Evolutionary conservation across 371 early-diverging fungal species (phyloP).

Genomic region (Mortierella sp.): DNA sequence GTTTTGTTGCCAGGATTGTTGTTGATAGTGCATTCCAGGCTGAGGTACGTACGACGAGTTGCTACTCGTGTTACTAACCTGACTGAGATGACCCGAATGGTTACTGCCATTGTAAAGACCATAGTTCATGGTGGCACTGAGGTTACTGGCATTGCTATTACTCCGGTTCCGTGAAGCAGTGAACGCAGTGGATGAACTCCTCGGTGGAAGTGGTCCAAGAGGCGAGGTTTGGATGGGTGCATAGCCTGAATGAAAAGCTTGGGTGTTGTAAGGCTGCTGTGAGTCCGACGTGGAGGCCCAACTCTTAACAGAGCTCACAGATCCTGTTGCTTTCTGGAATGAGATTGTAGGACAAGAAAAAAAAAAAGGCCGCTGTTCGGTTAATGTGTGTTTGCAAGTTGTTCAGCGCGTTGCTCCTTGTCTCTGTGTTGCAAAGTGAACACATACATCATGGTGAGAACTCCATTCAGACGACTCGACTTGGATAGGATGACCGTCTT

Average conservation of each 20-base stretch:
- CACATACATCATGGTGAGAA: conserved; percentile 12
- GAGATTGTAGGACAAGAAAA: background rate
- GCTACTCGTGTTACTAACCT: conserved; percentile 21
- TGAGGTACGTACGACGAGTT: background rate
- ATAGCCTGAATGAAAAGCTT: conserved; percentile 5
- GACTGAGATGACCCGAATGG: conserved; percentile 36
- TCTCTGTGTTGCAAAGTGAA: background rate
- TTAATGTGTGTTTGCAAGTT: background rate
- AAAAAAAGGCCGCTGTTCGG: background rate
- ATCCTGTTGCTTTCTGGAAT: conserved; percentile 20
- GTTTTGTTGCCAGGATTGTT: conserved; percentile 13
- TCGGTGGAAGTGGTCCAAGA: conserved; percentile 10
- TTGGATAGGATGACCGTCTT: conserved; percentile 23
- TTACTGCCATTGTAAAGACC: conserved; percentile 1
- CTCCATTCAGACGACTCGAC: conserved; percentile 32
- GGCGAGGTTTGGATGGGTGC: background rate
- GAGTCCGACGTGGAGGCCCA: conserved; percentile 28
- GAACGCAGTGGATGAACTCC: conserved; percentile 10
- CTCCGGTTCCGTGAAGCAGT: conserved; percentile 25
- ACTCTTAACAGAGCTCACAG: conserved; percentile 34
- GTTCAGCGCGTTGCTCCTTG: background rate
- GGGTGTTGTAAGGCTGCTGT: conserved; percentile 13
- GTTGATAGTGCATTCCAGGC: conserved; percentile 11
- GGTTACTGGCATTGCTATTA: conserved; percentile 35
- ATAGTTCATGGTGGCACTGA: conserved; percentile 7